These are phyloP conservation scores for Colletotrichum falcatum DNA, from an alignment of 2,329 filamentous ascomycete species.

Conservation along the genomic window DNA sequence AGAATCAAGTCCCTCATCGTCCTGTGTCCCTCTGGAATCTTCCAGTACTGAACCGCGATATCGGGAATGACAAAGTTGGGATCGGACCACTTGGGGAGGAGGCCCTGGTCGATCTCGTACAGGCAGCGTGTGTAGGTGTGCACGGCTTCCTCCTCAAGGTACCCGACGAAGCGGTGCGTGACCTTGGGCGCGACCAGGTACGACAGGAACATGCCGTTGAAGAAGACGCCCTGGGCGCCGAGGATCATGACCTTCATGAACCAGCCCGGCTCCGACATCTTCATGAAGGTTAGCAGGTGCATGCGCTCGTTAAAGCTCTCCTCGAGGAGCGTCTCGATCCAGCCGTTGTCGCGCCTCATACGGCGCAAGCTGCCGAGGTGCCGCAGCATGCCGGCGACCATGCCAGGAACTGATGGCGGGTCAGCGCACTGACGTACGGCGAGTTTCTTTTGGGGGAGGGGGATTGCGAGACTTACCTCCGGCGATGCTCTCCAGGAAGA, in stretches of 20 bases:
- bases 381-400: conserved; percentile 95
- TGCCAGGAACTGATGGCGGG: conserved; percentile 77
- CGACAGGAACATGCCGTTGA: conserved; percentile 90
- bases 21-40: conserved; percentile 85
- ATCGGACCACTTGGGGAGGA: conserved; percentile 82
- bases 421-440: conserved; percentile 3
- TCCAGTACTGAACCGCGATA: conserved; percentile 92
- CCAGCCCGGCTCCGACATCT: conserved; percentile 79
- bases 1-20: conserved; percentile 89
- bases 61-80: conserved; percentile 81
- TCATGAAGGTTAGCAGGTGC: conserved; percentile 93
- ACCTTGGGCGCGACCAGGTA: conserved; percentile 90
- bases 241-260: conserved; percentile 96
- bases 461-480: conserved; percentile 56
- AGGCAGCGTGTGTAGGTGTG: conserved; percentile 94
- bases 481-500: conserved; percentile 95
- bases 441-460: neutral
- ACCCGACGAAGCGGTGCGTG: conserved; percentile 95
- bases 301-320: conserved; percentile 95
- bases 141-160: conserved; percentile 97
- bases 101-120: conserved; percentile 86
- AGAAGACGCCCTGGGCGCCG: conserved; percentile 94
- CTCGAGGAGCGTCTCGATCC: conserved; percentile 92
- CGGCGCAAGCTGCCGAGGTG: conserved; percentile 86
- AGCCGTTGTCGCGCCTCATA: conserved; percentile 94